These are phyloP conservation scores for Candida coleopterorum DNA, from an alignment of 805 yeast genomes.

Conservation along the genomic window DNA sequence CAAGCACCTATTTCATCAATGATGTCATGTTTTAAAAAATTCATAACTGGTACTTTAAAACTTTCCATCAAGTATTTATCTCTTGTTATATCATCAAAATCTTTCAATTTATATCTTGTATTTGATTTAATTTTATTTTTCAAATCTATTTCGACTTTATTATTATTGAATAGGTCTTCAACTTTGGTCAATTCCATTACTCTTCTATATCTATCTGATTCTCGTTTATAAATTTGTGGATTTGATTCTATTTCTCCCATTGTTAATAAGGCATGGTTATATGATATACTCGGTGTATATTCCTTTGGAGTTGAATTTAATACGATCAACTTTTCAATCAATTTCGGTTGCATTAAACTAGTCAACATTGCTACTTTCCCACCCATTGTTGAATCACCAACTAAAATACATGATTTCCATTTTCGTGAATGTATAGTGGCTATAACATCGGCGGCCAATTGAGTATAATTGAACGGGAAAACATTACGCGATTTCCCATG, in stretches of 20 bases:
- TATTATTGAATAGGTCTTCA: constrained; percentile 15
- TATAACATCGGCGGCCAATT: constrained; percentile 40
- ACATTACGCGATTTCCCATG: constrained; percentile 49
- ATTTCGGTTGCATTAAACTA: constrained; percentile 35
- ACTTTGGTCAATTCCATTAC: constrained; percentile 10
- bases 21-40: constrained; percentile 15
- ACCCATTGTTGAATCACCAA: constrained; percentile 56
- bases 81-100: neutral
- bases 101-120: neutral
- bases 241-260: constrained; percentile 34
- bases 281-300: constrained; percentile 29
- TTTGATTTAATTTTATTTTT: neutral
- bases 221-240: constrained; percentile 10
- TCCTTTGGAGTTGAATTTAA: constrained; percentile 45
- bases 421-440: constrained; percentile 22
- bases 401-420: constrained; percentile 16
- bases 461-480: constrained; percentile 38
- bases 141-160: neutral
- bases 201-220: neutral
- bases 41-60: constrained; percentile 18
- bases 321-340: constrained; percentile 38
- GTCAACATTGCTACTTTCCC: constrained; percentile 51
- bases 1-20: constrained; percentile 17
- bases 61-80: constrained; percentile 2
- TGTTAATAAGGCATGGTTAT: constrained; percentile 32